Evolutionary conservation across 805 yeast species (phyloP).

Genomic region (Cyberlindnera euphorbiae): DNA sequence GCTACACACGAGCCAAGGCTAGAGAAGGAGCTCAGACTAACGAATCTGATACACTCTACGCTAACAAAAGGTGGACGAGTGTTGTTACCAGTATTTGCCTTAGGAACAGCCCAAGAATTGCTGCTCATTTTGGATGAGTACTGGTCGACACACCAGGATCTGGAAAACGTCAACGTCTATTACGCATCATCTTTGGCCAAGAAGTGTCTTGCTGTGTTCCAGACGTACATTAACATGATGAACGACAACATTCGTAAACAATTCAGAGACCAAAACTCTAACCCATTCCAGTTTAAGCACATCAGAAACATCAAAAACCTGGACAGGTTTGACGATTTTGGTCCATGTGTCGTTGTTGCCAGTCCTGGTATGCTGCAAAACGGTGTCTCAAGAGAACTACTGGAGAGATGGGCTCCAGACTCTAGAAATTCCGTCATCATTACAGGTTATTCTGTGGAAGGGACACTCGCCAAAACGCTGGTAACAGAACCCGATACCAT

Average conservation of each 20-base stretch:
- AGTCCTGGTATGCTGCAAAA: constrained; percentile 98
- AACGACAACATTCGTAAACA: constrained; percentile 79
- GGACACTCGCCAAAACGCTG: constrained; percentile 91
- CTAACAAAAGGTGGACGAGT: constrained; percentile 87
- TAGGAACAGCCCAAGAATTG: constrained; percentile 95
- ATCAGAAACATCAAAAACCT: constrained; percentile 74
- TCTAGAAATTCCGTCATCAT: constrained; percentile 80
- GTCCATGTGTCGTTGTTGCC: constrained; percentile 94
- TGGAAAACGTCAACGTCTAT: constrained; percentile 76
- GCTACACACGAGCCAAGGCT: constrained; percentile 91
- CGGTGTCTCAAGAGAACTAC: constrained; percentile 85
- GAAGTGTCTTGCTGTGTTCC: constrained; percentile 96
- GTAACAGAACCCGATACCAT: constrained; percentile 88
- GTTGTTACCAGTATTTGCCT: constrained; percentile 88
- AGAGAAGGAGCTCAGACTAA: constrained; percentile 78
- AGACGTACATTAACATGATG: constrained; percentile 96
- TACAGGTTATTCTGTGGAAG: constrained; percentile 98
- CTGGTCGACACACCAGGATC: constrained; percentile 81
- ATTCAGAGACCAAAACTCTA: constrained; percentile 71
- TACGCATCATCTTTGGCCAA: constrained; percentile 92
- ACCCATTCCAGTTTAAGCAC: constrained; percentile 87
- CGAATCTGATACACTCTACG: constrained; percentile 79
- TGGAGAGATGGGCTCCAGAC: constrained; percentile 98
- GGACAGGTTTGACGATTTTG: constrained; percentile 85
- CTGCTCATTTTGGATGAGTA: constrained; percentile 88